Percentiles rank a stretch among this genome's conserved stretches.
Evolutionary conservation across 139 green algal genomes (phyloP).

Genomic region (Closterium sp.): DNA sequence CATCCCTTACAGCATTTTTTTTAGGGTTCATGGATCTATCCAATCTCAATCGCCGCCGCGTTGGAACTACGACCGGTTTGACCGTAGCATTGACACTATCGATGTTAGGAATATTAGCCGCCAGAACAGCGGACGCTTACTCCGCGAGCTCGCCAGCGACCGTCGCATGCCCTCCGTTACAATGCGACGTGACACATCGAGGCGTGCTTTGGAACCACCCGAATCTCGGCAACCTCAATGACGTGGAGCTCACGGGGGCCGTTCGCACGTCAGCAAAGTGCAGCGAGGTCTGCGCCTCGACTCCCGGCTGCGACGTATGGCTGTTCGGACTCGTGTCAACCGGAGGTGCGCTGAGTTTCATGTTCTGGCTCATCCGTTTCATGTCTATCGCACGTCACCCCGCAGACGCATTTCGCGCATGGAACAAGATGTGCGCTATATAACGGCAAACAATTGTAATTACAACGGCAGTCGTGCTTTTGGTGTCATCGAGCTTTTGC

Average conservation of each 20-base stretch:
- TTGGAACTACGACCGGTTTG: neutral
- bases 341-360: neutral
- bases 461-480: too few species aligned
- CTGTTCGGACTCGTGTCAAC: neutral
- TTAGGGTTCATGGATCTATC: neutral
- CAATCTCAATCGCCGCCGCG: neutral
- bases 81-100: neutral
- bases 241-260: neutral
- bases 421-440: too few species aligned
- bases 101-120: neutral
- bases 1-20: too few species aligned
- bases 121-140: neutral
- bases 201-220: neutral
- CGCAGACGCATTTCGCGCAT: neutral
- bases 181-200: neutral
- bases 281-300: neutral
- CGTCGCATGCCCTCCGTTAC: neutral
- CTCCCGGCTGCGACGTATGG: neutral
- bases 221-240: neutral
- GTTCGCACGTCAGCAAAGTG: neutral
- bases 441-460: too few species aligned
- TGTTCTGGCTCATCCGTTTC: neutral
- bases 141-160: neutral
- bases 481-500: too few species aligned
- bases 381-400: neutral